Percentiles rank a stretch among this genome's conserved stretches.
phyloP scores from a whole-genome alignment of 2,329 filamentous ascomycete genomes.

The Aureobasidium uvarum region DNA sequence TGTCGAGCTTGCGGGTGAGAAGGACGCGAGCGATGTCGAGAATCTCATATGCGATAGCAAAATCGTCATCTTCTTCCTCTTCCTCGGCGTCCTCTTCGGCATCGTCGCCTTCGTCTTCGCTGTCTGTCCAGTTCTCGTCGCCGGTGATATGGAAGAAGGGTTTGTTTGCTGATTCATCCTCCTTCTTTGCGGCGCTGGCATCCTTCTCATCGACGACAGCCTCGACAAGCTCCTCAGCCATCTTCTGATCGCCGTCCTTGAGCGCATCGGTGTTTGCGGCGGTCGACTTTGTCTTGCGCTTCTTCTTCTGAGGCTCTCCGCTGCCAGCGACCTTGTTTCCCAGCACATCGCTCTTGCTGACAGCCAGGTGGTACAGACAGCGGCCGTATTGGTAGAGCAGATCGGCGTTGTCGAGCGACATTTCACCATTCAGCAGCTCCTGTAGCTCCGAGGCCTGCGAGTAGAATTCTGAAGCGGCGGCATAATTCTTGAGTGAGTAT shows the following conservation, averaged over 20 bases:
- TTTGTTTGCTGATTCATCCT: constrained; percentile 57
- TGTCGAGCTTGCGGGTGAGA: constrained; percentile 56
- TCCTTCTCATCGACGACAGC: constrained; percentile 48
- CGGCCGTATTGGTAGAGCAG: constrained; percentile 93
- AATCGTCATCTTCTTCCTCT: constrained; percentile 60
- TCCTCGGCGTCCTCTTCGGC: constrained; percentile 47
- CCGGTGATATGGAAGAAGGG: constrained; percentile 89
- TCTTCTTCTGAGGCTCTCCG: constrained; percentile 51
- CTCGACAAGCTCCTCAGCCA: constrained; percentile 44
- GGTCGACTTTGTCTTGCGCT: constrained; percentile 35
- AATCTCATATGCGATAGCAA: constrained; percentile 62
- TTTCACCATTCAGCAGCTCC: constrained; percentile 87
- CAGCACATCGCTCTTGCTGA: constrained; percentile 91
- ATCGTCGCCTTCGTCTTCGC: constrained; percentile 59
- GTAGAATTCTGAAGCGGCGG: constrained; percentile 81
- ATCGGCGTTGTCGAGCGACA: constrained; percentile 86
- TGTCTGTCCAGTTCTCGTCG: constrained; percentile 90
- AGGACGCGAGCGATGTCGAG: constrained; percentile 62
- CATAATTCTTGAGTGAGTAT: constrained; percentile 86
- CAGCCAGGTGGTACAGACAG: constrained; percentile 88
- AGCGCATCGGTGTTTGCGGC: constrained; percentile 35
- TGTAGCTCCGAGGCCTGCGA: constrained; percentile 87
- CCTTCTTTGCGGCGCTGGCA: constrained; percentile 40
- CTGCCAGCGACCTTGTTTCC: constrained; percentile 70
- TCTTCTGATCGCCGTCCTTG: constrained; percentile 42